These are phyloP conservation scores for Chaetomiaceae sp. DNA, from an alignment of 2,329 filamentous ascomycete species.

Conservation along the genomic window DNA sequence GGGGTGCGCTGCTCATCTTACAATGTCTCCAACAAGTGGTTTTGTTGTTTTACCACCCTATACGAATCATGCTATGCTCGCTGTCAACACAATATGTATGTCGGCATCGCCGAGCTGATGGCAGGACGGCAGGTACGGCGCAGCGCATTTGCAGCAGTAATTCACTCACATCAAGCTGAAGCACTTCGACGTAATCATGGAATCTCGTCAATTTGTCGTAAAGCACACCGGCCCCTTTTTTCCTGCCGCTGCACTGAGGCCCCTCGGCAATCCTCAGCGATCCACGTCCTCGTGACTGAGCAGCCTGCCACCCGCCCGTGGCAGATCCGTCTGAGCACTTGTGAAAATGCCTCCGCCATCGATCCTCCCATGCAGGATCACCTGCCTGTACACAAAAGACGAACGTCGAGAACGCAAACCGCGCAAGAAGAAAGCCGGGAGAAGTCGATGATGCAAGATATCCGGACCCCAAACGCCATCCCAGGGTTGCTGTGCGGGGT, in stretches of 20 bases:
- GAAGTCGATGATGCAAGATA: slow-evolving; percentile 63
- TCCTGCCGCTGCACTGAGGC: slow-evolving; percentile 42
- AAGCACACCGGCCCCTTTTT: slow-evolving; percentile 45
- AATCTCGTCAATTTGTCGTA: slow-evolving; percentile 54
- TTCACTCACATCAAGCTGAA: not conserved
- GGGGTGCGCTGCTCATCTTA: too few relatives aligned
- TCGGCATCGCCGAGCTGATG: too few relatives aligned
- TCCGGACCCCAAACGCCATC: slow-evolving; percentile 73
- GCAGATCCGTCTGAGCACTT: slow-evolving; percentile 42
- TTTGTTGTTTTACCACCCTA: too few relatives aligned
- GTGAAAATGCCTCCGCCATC: slow-evolving; percentile 53
- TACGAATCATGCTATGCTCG: too few relatives aligned
- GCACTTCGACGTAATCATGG: slow-evolving; percentile 29
- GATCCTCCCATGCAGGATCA: slow-evolving; percentile 50
- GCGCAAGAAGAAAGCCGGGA: slow-evolving; percentile 31
- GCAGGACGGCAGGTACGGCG: too few relatives aligned
- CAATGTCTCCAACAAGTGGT: too few relatives aligned
- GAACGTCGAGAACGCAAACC: slow-evolving; percentile 38
- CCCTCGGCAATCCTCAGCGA: slow-evolving; percentile 57
- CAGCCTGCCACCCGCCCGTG: slow-evolving; percentile 27
- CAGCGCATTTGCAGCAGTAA: too few relatives aligned
- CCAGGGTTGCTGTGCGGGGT: slow-evolving; percentile 40
- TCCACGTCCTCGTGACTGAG: slow-evolving; percentile 56
- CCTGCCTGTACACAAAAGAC: slow-evolving; percentile 35
- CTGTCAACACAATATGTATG: too few relatives aligned